Conservation (phyloP, 352 stramenopile species). For the Phytophthora uliginosa region DNA sequence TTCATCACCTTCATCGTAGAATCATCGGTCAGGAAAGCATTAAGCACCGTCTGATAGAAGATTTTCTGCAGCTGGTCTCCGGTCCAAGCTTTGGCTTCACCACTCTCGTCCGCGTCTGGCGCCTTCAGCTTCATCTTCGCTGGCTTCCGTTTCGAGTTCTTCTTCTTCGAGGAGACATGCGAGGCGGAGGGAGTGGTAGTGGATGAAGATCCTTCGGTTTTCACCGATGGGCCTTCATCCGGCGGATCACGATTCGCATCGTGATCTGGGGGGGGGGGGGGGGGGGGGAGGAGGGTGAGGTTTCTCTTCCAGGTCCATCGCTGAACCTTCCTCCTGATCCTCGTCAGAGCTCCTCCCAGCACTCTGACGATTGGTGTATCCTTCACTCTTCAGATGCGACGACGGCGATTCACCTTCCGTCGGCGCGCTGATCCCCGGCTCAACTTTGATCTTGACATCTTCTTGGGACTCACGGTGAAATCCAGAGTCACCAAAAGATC, state of each 20-base stretch:
- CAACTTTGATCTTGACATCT: conserved; percentile 11
- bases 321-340: conserved; percentile 1
- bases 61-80: neutral
- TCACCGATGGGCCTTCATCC: neutral
- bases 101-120: neutral
- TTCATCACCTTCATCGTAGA: conserved; percentile 1
- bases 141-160: neutral
- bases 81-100: neutral
- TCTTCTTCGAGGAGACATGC: neutral
- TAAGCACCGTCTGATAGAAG: neutral
- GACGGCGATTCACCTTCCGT: conserved; percentile 2
- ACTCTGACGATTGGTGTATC: neutral
- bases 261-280: neutral
- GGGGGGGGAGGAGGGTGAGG: neutral
- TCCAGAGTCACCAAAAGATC: conserved; percentile 15
- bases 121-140: conserved; percentile 2
- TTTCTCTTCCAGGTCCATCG: conserved; percentile 3
- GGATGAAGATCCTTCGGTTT: neutral
- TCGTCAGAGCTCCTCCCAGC: neutral
- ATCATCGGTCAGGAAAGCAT: neutral
- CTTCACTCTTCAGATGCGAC: conserved; percentile 6
- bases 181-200: neutral
- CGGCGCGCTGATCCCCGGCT: conserved; percentile 6
- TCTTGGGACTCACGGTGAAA: conserved; percentile 19
- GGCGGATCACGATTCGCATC: conserved; percentile 1